These are phyloP conservation scores for Neocucurbitaria cava DNA, from an alignment of 2,329 filamentous ascomycete genomes.

Conservation along the genomic window DNA sequence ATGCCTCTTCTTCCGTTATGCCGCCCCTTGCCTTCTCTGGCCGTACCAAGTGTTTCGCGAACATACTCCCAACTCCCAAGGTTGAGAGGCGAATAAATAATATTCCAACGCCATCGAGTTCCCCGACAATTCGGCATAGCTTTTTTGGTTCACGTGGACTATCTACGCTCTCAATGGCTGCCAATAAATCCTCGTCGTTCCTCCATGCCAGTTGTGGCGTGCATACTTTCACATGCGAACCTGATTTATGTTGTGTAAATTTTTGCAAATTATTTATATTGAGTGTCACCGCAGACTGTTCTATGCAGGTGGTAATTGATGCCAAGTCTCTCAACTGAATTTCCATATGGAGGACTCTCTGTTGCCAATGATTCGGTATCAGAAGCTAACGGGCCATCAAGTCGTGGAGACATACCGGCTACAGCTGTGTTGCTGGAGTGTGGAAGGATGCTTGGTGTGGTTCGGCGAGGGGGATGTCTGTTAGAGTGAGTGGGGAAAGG, in stretches of 20 bases:
- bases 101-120: too few species aligned
- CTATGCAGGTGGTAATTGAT: neutral
- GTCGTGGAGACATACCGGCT: neutral
- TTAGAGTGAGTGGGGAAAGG: neutral
- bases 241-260: conserved; percentile 2
- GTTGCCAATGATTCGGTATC: too few species aligned
- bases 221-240: neutral
- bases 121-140: too few species aligned
- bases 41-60: too few species aligned
- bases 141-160: too few species aligned
- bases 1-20: too few species aligned
- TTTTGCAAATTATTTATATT: neutral
- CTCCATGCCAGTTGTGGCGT: neutral
- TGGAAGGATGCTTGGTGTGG: neutral
- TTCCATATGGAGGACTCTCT: neutral
- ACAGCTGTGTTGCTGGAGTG: neutral
- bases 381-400: too few species aligned
- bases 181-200: neutral
- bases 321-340: neutral
- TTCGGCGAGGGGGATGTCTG: neutral
- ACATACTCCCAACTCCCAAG: too few species aligned
- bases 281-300: neutral
- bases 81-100: neutral
- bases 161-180: conserved; percentile 1
- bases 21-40: too few species aligned